Evolutionary conservation across 1,284 basidiomycete species (phyloP).

Genomic region (Cutaneotrichosporon dermatis): DNA sequence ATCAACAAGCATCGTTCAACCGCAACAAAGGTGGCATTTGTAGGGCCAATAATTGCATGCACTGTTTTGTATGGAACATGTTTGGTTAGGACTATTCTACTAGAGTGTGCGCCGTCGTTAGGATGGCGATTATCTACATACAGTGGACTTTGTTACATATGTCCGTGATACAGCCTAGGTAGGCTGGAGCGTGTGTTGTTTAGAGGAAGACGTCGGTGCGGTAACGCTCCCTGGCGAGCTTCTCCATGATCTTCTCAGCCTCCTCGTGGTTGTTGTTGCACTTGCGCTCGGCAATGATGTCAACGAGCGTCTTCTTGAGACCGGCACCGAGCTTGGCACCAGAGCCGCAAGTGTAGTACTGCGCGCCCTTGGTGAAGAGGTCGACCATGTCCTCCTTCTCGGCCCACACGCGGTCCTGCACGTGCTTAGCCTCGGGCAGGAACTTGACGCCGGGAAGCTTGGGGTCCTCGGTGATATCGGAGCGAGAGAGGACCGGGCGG

Average conservation of each 20-base stretch:
- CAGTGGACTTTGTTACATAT: no score
- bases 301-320: slow-evolving; percentile 14
- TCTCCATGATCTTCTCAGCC: slow-evolving; percentile 5
- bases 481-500: slow-evolving; percentile 54
- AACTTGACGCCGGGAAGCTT: slow-evolving; percentile 1
- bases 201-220: slow-evolving; percentile 25
- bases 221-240: slow-evolving; percentile 10
- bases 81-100: no score
- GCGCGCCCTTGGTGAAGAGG: slow-evolving; percentile 48
- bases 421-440: slow-evolving; percentile 6
- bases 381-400: slow-evolving; percentile 49
- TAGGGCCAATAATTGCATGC: no score
- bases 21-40: no score
- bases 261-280: not conserved
- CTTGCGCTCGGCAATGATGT: slow-evolving; percentile 9
- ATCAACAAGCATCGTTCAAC: no score
- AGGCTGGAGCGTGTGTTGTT: slow-evolving; percentile 14
- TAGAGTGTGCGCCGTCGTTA: no score
- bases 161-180: no score
- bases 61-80: no score
- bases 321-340: slow-evolving; percentile 22
- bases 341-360: slow-evolving; percentile 55
- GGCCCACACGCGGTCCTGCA: slow-evolving; percentile 52
- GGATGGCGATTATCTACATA: no score
- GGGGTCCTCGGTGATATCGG: slow-evolving; percentile 7